Percentiles rank a stretch among this genome's conserved stretches.
Conservation (phyloP, 108 stramenopile genomes). For the Skeletonema menzelii region DNA sequence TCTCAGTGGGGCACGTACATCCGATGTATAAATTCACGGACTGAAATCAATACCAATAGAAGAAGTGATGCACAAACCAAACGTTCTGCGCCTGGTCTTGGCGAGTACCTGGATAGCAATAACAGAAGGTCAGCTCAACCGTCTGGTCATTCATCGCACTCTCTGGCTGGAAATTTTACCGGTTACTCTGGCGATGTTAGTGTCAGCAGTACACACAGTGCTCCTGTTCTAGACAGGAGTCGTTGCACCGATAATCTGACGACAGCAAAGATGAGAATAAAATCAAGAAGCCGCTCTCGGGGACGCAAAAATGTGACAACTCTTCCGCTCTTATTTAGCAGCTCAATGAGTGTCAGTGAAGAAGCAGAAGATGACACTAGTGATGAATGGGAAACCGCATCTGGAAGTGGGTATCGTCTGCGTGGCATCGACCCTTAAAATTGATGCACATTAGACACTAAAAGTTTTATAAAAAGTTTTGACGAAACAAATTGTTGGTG, state of each 20-base stretch:
- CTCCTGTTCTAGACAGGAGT: slow-evolving; percentile 18
- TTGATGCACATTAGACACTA: not conserved
- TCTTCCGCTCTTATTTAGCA: slow-evolving; percentile 40
- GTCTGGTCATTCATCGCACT: slow-evolving; percentile 9
- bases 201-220: slow-evolving; percentile 28
- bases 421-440: slow-evolving; percentile 41
- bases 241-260: slow-evolving; percentile 25
- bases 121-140: slow-evolving; percentile 6
- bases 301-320: slow-evolving; percentile 31
- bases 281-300: slow-evolving; percentile 25
- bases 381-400: slow-evolving; percentile 43
- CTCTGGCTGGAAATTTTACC: slow-evolving; percentile 17
- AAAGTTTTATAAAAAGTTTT: not conserved
- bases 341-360: slow-evolving; percentile 49
- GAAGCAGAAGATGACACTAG: slow-evolving; percentile 38
- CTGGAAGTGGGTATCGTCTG: slow-evolving; percentile 41
- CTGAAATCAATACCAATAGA: slow-evolving; percentile 1
- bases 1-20: slow-evolving; percentile 39
- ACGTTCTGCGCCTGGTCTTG: slow-evolving; percentile 7
- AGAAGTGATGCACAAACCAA: slow-evolving; percentile 10
- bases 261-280: slow-evolving; percentile 41
- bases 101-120: slow-evolving; percentile 22
- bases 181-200: slow-evolving; percentile 20
- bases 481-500: too few relatives aligned
- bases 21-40: slow-evolving; percentile 6